Conservation (phyloP, 228 moss, liverwort and hornwort genomes). For the Sphagnum fallax region DNA sequence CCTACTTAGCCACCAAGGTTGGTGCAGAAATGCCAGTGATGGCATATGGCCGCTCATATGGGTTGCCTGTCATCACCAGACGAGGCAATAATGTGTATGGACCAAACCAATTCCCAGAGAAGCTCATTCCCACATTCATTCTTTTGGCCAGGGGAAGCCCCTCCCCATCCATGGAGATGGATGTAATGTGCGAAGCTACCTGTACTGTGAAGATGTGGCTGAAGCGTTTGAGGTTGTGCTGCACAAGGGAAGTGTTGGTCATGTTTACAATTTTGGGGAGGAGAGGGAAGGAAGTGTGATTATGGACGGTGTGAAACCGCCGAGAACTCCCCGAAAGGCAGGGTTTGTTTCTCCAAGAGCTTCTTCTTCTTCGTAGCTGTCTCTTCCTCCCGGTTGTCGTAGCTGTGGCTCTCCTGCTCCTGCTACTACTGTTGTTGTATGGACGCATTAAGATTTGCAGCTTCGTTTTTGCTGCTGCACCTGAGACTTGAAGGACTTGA, state of each 20-base stretch:
- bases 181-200: slow-evolving; percentile 69
- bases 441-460: too few relatives aligned
- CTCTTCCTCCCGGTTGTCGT: too few relatives aligned
- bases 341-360: too few relatives aligned
- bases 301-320: too few relatives aligned
- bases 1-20: slow-evolving; percentile 81
- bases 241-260: slow-evolving; percentile 68
- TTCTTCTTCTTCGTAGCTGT: too few relatives aligned
- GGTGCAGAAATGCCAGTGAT: slow-evolving; percentile 89
- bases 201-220: slow-evolving; percentile 81
- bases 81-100: slow-evolving; percentile 88
- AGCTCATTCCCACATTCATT: slow-evolving; percentile 85
- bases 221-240: slow-evolving; percentile 83
- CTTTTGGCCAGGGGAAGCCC: slow-evolving; percentile 65
- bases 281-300: slow-evolving; percentile 72
- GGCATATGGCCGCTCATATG: slow-evolving; percentile 74
- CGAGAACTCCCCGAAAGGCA: too few relatives aligned
- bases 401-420: too few relatives aligned
- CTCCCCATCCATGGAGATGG: slow-evolving; percentile 86
- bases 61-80: slow-evolving; percentile 72
- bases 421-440: too few relatives aligned
- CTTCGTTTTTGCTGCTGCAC: too few relatives aligned
- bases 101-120: slow-evolving; percentile 82
- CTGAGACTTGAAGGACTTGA: too few relatives aligned
- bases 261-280: slow-evolving; percentile 84